phyloP scores from a whole-genome alignment of 768 basidiomycete species.

The Amanita muscaria region DNA sequence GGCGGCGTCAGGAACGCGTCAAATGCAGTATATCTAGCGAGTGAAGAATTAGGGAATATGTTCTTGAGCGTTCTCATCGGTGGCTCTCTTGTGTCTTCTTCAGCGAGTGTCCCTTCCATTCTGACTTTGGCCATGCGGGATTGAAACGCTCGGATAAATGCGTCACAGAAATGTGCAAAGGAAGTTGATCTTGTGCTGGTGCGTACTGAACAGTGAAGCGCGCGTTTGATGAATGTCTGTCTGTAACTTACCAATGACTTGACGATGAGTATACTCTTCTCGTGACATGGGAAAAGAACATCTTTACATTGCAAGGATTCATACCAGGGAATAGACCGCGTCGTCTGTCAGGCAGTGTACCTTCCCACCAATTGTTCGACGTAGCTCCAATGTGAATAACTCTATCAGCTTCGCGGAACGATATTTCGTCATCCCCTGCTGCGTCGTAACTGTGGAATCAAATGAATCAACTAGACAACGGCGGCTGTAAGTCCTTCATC shows the following conservation, averaged over 20 bases:
- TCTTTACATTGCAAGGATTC: no score
- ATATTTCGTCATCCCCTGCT: no score
- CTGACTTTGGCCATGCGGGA: constrained; percentile 45
- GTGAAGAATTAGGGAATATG: constrained; percentile 62
- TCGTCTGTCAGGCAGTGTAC: no score
- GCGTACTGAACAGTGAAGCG: constrained; percentile 68
- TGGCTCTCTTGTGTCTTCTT: constrained; percentile 52
- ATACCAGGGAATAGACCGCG: no score
- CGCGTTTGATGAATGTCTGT: neutral
- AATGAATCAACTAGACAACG: no score
- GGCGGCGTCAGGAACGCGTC: constrained; percentile 64
- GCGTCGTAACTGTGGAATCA: no score
- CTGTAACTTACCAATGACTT: constrained; percentile 49
- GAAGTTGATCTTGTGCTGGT: constrained; percentile 70
- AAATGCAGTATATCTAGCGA: constrained; percentile 57
- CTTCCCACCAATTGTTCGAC: no score
- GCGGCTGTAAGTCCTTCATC: no score
- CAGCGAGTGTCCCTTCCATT: constrained; percentile 43
- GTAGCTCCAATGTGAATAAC: no score
- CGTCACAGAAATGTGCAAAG: constrained; percentile 75
- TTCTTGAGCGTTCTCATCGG: constrained; percentile 68
- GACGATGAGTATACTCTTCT: no score
- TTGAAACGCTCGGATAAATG: constrained; percentile 69
- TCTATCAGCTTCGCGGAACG: no score
- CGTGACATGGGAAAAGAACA: no score